Conservation (phyloP, 495 filamentous ascomycete species). For the Elaphomyces granulatus region DNA sequence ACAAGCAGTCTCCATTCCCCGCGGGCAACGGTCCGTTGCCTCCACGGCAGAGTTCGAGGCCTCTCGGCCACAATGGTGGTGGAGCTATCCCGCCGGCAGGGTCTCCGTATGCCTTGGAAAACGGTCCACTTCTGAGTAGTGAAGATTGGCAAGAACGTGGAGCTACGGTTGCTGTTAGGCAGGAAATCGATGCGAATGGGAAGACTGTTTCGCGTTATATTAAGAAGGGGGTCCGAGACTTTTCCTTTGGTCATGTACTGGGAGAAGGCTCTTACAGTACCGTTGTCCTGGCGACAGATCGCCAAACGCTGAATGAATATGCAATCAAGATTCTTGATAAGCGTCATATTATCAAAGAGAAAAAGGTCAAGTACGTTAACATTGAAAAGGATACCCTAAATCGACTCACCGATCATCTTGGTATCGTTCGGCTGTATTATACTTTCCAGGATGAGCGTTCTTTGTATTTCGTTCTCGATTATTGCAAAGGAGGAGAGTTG, state of each 20-base stretch:
- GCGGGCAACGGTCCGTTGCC: conserved; percentile 40
- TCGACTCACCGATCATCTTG: conserved; percentile 87
- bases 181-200: conserved; percentile 72
- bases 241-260: conserved; percentile 80
- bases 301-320: conserved; percentile 90
- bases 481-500: conserved; percentile 85
- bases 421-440: conserved; percentile 94
- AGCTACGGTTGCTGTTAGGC: conserved; percentile 62
- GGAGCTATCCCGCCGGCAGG: conserved; percentile 27
- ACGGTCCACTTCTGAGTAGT: conserved; percentile 51
- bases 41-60: conserved; percentile 33
- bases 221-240: conserved; percentile 96
- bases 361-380: conserved; percentile 99
- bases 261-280: conserved; percentile 98
- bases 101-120: conserved; percentile 46
- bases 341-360: conserved; percentile 98
- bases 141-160: conserved; percentile 95
- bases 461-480: conserved; percentile 91
- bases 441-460: conserved; percentile 97
- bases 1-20: conserved; percentile 41
- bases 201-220: conserved; percentile 66
- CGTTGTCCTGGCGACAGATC: conserved; percentile 85
- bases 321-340: conserved; percentile 98
- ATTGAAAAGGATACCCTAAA: conserved; percentile 99
- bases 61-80: conserved; percentile 29